These are phyloP conservation scores for Didymella keratinophila DNA, from an alignment of 2,329 filamentous ascomycete species.

Conservation along the genomic window DNA sequence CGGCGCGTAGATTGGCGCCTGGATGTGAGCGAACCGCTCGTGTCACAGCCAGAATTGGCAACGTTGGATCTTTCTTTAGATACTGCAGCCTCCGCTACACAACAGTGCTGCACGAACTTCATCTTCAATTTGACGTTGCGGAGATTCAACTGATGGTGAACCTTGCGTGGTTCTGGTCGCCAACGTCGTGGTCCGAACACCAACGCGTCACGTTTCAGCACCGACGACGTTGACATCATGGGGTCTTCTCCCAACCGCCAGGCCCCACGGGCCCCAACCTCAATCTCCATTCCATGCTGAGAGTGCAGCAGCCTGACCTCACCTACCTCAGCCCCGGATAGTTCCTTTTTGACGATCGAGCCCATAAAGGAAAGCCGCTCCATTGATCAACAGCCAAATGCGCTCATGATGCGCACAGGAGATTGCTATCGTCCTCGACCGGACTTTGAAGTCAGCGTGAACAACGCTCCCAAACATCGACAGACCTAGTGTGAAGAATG, in stretches of 20 bases:
- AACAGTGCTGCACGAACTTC: slow-evolving; percentile 25
- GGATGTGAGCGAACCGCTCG: slow-evolving; percentile 9
- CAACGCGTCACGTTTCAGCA: slow-evolving; percentile 34
- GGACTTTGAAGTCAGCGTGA: neutral
- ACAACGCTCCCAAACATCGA: slow-evolving; percentile 2
- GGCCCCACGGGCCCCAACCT: slow-evolving; percentile 15
- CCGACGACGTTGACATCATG: slow-evolving; percentile 20
- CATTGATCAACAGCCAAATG: neutral
- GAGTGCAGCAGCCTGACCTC: slow-evolving; percentile 1
- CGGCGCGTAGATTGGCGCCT: slow-evolving; percentile 4
- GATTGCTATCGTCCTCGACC: neutral
- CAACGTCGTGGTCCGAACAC: slow-evolving; percentile 19
- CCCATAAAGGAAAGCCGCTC: neutral
- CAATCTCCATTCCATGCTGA: slow-evolving; percentile 11
- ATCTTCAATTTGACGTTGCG: slow-evolving; percentile 18
- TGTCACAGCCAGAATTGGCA: slow-evolving; percentile 16
- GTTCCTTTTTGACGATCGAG: neutral
- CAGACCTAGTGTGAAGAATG: neutral
- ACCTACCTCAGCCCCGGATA: slow-evolving; percentile 2
- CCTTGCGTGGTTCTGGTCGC: slow-evolving; percentile 22
- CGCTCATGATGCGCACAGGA: slow-evolving; percentile 2
- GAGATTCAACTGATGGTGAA: slow-evolving; percentile 21
- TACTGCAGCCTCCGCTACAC: slow-evolving; percentile 26
- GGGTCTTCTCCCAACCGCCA: slow-evolving; percentile 14
- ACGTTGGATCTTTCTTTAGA: slow-evolving; percentile 16